Percentiles rank a stretch among this genome's conserved stretches.
Conservation (phyloP, 2,329 filamentous ascomycete species). For the Talaromyces sp. region DNA sequence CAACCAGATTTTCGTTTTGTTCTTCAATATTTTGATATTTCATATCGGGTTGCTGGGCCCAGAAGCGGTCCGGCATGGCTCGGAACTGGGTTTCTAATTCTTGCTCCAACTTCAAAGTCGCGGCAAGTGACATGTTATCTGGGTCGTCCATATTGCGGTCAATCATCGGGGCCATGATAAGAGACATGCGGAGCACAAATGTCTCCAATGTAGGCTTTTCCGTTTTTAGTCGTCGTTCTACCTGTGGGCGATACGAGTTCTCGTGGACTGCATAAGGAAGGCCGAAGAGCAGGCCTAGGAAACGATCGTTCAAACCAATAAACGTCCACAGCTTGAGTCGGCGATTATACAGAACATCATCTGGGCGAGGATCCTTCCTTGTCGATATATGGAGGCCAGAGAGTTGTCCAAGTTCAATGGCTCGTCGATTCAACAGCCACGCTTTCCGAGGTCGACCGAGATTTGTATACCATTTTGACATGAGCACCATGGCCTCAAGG, state of each 20-base stretch:
- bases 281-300: slow-evolving; percentile 49
- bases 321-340: slow-evolving; percentile 35
- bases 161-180: slow-evolving; percentile 33
- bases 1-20: slow-evolving; percentile 25
- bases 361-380: slow-evolving; percentile 20
- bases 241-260: slow-evolving; percentile 23
- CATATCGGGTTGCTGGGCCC: slow-evolving; percentile 17
- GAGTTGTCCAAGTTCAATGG: slow-evolving; percentile 47
- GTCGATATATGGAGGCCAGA: slow-evolving; percentile 42
- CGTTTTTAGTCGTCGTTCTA: slow-evolving; percentile 17
- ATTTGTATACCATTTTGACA: slow-evolving; percentile 49
- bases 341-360: slow-evolving; percentile 22
- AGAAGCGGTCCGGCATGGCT: slow-evolving; percentile 25
- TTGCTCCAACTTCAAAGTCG: slow-evolving; percentile 37
- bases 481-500: slow-evolving; percentile 48
- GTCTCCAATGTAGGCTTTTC: slow-evolving; percentile 17
- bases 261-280: slow-evolving; percentile 42
- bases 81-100: slow-evolving; percentile 29
- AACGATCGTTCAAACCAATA: slow-evolving; percentile 42
- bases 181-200: slow-evolving; percentile 25
- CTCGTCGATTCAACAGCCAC: slow-evolving; percentile 48
- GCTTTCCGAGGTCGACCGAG: slow-evolving; percentile 50
- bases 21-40: slow-evolving; percentile 18
- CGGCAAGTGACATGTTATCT: slow-evolving; percentile 28
- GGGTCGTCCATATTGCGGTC: slow-evolving; percentile 38